Evolutionary conservation across 2,329 filamentous ascomycete genomes (phyloP).

Genomic region (Fusarium sp.): DNA sequence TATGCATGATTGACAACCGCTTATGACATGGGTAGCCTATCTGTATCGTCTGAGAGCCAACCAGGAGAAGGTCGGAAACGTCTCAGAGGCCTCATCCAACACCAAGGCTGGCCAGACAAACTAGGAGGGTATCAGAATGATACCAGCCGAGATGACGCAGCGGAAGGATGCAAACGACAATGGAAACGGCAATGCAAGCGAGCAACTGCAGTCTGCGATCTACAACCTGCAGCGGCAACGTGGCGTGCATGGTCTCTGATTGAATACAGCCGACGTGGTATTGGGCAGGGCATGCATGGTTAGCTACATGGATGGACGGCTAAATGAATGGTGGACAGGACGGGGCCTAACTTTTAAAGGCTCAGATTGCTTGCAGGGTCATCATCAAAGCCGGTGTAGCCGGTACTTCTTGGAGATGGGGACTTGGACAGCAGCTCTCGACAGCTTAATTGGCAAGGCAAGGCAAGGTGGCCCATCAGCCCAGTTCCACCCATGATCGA

Average conservation of each 20-base stretch:
- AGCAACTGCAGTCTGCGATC: neutral
- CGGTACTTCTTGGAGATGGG: neutral
- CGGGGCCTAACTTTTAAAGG: neutral
- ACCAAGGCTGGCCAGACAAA: slow-evolving; percentile 1
- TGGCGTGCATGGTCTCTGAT: neutral
- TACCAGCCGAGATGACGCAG: neutral
- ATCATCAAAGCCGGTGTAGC: slow-evolving; percentile 1
- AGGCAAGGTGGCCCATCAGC: neutral
- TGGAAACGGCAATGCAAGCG: neutral
- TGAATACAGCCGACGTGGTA: slow-evolving; percentile 4
- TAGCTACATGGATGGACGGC: neutral
- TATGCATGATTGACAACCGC: neutral
- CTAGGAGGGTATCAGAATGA: slow-evolving; percentile 5
- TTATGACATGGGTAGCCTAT: slow-evolving; percentile 1
- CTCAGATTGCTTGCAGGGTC: slow-evolving; percentile 8
- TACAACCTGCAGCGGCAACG: neutral
- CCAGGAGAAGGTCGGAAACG: neutral
- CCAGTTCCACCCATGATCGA: slow-evolving; percentile 12
- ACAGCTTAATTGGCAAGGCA: slow-evolving; percentile 1
- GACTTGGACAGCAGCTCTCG: neutral
- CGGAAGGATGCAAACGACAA: neutral
- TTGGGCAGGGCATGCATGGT: slow-evolving; percentile 1
- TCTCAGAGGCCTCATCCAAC: neutral
- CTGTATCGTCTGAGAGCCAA: neutral
- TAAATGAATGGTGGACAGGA: neutral